These are phyloP conservation scores for Fusarium protoensiforme DNA, from an alignment of 2,329 filamentous ascomycete species.

Conservation along the genomic window DNA sequence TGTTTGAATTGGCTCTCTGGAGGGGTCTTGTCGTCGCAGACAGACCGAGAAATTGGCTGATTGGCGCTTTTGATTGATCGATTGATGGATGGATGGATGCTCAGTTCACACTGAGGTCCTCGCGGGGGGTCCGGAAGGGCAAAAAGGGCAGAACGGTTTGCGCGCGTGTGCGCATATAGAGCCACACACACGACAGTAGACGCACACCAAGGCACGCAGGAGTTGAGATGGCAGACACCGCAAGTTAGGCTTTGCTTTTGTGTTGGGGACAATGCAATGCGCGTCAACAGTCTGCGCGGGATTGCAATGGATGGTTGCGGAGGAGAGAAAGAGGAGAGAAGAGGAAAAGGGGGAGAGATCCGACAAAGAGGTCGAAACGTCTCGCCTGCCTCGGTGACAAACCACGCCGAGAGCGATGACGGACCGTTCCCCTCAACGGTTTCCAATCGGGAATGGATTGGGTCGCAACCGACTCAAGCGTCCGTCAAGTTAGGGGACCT, in stretches of 20 bases:
- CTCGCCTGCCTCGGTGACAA: constrained; percentile 16
- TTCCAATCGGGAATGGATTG: constrained; percentile 35
- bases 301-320: constrained; percentile 19
- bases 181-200: constrained; percentile 23
- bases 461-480: constrained; percentile 28
- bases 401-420: constrained; percentile 15
- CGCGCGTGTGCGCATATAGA: constrained; percentile 41
- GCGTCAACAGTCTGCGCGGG: constrained; percentile 7
- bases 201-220: constrained; percentile 16
- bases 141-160: constrained; percentile 24
- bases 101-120: constrained; percentile 3
- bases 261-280: constrained; percentile 4
- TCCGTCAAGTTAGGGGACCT: constrained; percentile 15
- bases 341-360: constrained; percentile 9
- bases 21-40: background rate
- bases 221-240: constrained; percentile 2
- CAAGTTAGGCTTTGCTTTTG: constrained; percentile 8
- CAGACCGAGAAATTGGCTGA: background rate
- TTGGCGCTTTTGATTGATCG: constrained; percentile 28
- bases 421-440: constrained; percentile 25
- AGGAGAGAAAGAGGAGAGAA: constrained; percentile 2
- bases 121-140: background rate
- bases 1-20: constrained; percentile 5
- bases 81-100: background rate
- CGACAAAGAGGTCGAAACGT: constrained; percentile 9